Base-by-base conservation (phyloP, 495 filamentous ascomycete species). In the Thozetella sp. region DNA sequence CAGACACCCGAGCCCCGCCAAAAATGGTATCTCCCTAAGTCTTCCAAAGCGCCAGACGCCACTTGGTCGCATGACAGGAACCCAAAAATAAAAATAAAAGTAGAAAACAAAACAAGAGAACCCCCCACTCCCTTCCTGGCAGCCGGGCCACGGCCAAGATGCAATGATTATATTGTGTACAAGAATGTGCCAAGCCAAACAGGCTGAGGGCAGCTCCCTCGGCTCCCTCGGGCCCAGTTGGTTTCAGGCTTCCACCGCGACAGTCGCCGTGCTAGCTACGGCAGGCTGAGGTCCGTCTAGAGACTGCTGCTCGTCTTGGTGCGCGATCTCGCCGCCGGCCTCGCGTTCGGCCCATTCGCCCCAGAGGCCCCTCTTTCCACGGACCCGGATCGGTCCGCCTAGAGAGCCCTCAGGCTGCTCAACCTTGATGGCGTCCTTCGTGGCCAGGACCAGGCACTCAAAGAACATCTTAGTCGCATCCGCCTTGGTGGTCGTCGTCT, bases 401-500 rank as follows among this genome's bases (percentile, higher is more conserved):
- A 97, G 83, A 27, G 82, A 74, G 17, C 85, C 83, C 51, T 86
- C 81, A n/a, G 81, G 78, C 75, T 99, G 95, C 68, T 97, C 93
- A n/a, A 97, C 91, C 71, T 96, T 94, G 68, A 99, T 90, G 34
- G 95, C 95, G 74, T 98, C 96, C 80, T 98, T 98, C 13, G 95
- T 99, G 12, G 96, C 96, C 53, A 99, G 78, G 3, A 98, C 95
- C 43, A 99, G 79, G 34, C 93, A 87, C 75, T 99, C 96, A 60
- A 98, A 98, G 77, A 99, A 99, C 94, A 99, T 97, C 80, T 97
- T 97, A 40, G 95, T 97, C 2, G 96, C 96, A 64, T 98, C 95
- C 13, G 87, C 87, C 67, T 90, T 89, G 53, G 83, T 88, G 1
- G 95, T 92, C 54, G 80, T 85, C 53, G 78, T 71, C 75, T 94